A percentile compares a stretch with the other conserved stretches of the same genome.
phyloP scores from a whole-genome alignment of 2,329 filamentous ascomycete genomes.

The Ascochyta clinopodiicola region DNA sequence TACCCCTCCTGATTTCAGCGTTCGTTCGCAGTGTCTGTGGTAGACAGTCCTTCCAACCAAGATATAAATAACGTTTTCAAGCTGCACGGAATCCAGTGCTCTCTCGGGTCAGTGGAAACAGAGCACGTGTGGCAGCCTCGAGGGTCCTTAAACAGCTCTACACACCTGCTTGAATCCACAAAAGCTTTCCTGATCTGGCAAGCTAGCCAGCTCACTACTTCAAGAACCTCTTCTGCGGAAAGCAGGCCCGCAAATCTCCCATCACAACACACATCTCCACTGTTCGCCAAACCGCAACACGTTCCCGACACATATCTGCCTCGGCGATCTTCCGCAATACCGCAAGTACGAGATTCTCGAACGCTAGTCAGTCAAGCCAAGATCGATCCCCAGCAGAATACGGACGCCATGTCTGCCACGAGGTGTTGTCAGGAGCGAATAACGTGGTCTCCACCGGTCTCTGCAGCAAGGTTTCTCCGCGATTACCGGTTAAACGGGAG shows the following conservation, averaged over 20 bases:
- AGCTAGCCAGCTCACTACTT: not conserved
- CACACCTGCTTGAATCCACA: not conserved
- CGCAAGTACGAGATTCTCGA: not conserved
- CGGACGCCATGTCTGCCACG: not conserved
- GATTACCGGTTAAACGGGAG: slow-evolving; percentile 10
- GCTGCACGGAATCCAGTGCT: too few relatives aligned
- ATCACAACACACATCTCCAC: not conserved
- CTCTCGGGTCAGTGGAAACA: too few relatives aligned
- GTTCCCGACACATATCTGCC: not conserved
- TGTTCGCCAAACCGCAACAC: not conserved
- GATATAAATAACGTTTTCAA: too few relatives aligned
- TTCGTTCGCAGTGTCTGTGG: too few relatives aligned
- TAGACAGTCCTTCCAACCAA: too few relatives aligned
- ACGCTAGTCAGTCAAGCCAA: not conserved
- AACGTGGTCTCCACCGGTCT: not conserved
- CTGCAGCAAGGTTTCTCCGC: not conserved
- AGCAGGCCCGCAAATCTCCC: not conserved
- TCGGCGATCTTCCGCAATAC: not conserved
- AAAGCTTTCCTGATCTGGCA: not conserved
- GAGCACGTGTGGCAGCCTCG: too few relatives aligned
- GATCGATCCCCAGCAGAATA: not conserved
- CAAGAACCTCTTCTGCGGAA: not conserved
- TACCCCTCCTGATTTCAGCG: not conserved
- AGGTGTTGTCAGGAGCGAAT: not conserved
- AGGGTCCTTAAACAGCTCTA: too few relatives aligned